Base-by-base conservation (phyloP, 2,329 filamentous ascomycete species). In the Daldinia eschscholtzii region DNA sequence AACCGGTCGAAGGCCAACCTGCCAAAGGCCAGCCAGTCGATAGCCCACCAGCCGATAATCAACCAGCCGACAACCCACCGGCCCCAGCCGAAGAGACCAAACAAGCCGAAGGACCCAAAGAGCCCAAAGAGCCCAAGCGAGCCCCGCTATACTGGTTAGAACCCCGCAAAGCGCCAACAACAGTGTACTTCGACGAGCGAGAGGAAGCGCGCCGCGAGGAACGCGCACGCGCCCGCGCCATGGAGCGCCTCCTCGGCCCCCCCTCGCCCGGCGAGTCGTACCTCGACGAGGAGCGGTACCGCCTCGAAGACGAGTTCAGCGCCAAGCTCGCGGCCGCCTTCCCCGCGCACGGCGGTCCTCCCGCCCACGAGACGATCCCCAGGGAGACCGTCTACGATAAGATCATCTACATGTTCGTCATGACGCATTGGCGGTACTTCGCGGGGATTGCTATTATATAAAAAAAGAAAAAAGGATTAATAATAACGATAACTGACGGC, bases 391-490 rank as follows among this genome's bases (percentile, higher is more conserved):
- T 81, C 1, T 83, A 76, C 7, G 82, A 75, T 2, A 81, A 79
- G 56, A 77, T 81, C 0, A 79, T 81, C 48, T 83, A 83, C 73
- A 83, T 82, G n/a, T 82, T 79, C 3, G 81, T 82, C 3, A 81
- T 80, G 10, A 82, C 80, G 56, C 83, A 82, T 0, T 79, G 81
- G 70, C 83, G 80, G 65, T 83, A 80, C 13, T 76, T 73, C 13
- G 75, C 74, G 0, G 76, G 77, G 46, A 30, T 15, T n/a, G 10
- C 37, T 23, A 23, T 63, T 10, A 18, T 65, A 41, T 46, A n/a
- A 23, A 23, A 23, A 23, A 23, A n/a, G 2, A 23, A 23, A 23
- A 23, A 23, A 23, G 20, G 20, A 2, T 23, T 23, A 23, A 23
- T 23, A 23, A 23, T 23, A 23, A 23, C 20, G 2, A 23, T 23